Base-by-base conservation (phyloP, 2,329 filamentous ascomycete genomes). In the Pseudocercospora cruenta region DNA sequence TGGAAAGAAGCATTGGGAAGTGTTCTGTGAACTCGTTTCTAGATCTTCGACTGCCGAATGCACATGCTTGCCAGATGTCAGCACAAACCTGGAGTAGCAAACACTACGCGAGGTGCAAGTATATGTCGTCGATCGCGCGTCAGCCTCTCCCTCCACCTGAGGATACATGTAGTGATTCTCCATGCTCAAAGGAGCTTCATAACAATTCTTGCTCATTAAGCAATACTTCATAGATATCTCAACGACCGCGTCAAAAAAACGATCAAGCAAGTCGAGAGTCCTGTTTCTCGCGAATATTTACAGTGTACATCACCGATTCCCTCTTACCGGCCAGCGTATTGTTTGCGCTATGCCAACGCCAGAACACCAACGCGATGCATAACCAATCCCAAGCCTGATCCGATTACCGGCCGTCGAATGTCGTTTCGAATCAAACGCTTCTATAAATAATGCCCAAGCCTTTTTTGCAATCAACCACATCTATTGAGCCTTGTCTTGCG, bases 401-500 rank as follows among this genome's bases (percentile, higher is more conserved):
- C 39, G 39, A 43, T 49, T 22, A 43, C 22, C 24, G 24, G 43
- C 21, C 58, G 36, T 49, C 21, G 39, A 16, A 10, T 31, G 22
- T 26, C 31, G 24, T 51, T 26, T 45, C 43, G 24, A 51, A 33
- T 36, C 47, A 43, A 55, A 21, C 45, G 51, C 39, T 53, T 21
- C 21, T 45, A 12, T 60, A 61, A 31, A 39, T 33, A 24, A 47
- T 14, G 47, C 31, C n/a, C 33, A 16, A 26, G 39, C 39, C n/a
- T 24, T 28, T n/a, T 26, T 60, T 47, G 36, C 39, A 5, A 43
- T 43, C 39, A 43, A 16, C 58, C 12, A 19, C 19, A 22, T 39
- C 57, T 58, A 68, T 45, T 51, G 60, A 28, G 58, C 59, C 51
- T 60, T 60, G 53, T 90, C 39, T 82, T 91, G 85, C 53, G 83